Base-by-base conservation (phyloP, 2,329 filamentous ascomycete genomes). In the Pseudopithomyces maydicus region DNA sequence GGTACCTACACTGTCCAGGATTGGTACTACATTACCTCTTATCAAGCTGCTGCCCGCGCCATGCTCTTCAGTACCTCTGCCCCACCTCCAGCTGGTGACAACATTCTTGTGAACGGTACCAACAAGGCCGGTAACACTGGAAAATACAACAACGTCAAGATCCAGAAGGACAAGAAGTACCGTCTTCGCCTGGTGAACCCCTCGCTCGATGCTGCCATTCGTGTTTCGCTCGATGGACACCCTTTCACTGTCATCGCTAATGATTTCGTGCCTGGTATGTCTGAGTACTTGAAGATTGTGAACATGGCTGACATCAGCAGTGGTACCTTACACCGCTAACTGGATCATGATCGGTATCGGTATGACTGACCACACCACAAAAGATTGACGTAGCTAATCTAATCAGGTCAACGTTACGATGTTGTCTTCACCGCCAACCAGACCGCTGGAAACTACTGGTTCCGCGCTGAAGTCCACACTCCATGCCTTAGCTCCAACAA, bases 171-270 rank as follows among this genome's bases (percentile, higher is more conserved):
- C 51, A 82, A 79, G 71, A 80, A 71, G 6, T 82, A 88, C 66
- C 82, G 84, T 12, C 77, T 84, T 11, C 82, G 86, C 1, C 77
- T 88, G 52, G 79, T 88, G 67, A 88, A 88, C 72, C 69, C 80
- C 7, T 66, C 71, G 17, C 63, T 73, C 4, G 69, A 72, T 38
- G 61, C 60, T 14, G 60, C 61, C 29, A 51, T 71, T 15, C 54
- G 61, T 8, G 71, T 73, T 1, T 65, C 65, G 17, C 69, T 74
- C 4, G 72, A 74, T 19, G 63, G 63, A 12, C 72, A 74, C 43
- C 56, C 65, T 0, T 73, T 74, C 46, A 58, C 63, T 12, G 71
- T 74, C 38, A 74, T 74, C 48, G 67, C 67, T 3, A 66, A 67
- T 15, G 72, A 74, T 29, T 70, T 74, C 32, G 70, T 74, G 1